Evolutionary conservation across 1,284 basidiomycete genomes (phyloP), one percentile per base, ranked within the genome.

Genomic region (Trametes polyzona): DNA sequence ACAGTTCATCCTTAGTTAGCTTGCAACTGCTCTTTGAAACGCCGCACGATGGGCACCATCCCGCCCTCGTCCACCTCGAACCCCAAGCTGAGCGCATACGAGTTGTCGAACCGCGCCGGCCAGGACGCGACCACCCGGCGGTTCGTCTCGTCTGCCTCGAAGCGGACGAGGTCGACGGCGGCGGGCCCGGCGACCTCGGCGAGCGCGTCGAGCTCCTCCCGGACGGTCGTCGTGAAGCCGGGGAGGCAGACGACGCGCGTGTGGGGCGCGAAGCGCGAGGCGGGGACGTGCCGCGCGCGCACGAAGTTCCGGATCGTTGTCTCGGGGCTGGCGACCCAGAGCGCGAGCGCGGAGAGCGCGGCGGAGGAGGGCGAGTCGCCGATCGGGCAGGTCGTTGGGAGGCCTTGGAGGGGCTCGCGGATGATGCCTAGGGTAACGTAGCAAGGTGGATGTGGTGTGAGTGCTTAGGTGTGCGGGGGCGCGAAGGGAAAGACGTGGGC

Each of bases 351-450:
- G 35, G 74, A 70, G 36, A 81, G 76, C 49, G 74, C 76, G 19
- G 78, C 75, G 3, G 77, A 76, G 57, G 73, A 67, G 54, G 75
- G 60, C 4, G 74, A 75, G 56, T 81, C 62, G 33, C 79, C 80
- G 46, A 87, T 80, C 14, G 84, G 84, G 68, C 84, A 86, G 52
- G 79, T 67, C 23, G 80, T 72, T 56, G 76, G 68, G 23, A 77
- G 57, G 29, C 84, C 83, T 55, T 82, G 77, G 0, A 88, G 73
- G 0, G 86, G 85, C 67, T 87, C 86, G 16, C 85, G 79, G 55
- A 87, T 82, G 67, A 88, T 82, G 30, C 81, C 84, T 72, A 67
- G 7, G 41, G 35, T 12, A 8, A 12, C 11, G 33, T 21, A 1
- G 32, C 4, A 6, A 8, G 32, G 30, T 47, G 17, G 10, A 6